These are phyloP conservation scores for Nakazawaea peltata DNA, from an alignment of 805 yeast species.

Conservation along the genomic window DNA sequence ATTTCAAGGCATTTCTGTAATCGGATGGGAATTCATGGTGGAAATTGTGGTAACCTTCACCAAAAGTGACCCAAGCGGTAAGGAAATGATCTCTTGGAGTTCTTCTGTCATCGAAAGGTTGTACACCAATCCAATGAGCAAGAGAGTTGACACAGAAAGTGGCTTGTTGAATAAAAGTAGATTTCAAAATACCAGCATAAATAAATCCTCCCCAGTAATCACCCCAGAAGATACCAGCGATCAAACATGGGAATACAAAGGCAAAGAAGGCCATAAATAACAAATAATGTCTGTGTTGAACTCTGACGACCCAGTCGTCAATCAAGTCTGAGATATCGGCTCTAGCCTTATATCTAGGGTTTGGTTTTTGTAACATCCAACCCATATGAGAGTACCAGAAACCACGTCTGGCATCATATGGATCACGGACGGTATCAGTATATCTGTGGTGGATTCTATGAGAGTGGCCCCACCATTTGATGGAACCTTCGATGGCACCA, in stretches of 20 bases:
- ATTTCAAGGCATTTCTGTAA: conserved; percentile 78
- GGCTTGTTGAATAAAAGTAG: conserved; percentile 71
- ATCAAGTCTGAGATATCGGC: conserved; percentile 76
- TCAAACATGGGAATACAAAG: conserved; percentile 51
- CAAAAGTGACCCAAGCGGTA: conserved; percentile 77
- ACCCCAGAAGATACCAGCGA: conserved; percentile 47
- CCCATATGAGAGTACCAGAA: conserved; percentile 82
- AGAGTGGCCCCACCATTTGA: conserved; percentile 85
- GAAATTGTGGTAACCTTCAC: conserved; percentile 88
- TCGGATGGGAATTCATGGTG: conserved; percentile 89
- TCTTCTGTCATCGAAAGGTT: conserved; percentile 82
- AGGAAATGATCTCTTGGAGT: conserved; percentile 79
- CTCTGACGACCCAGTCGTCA: conserved; percentile 70
- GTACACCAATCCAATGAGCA: conserved; percentile 82
- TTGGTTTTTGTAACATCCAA: conserved; percentile 77
- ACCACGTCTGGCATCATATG: conserved; percentile 79
- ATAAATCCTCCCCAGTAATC: conserved; percentile 69
- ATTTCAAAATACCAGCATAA: conserved; percentile 67
- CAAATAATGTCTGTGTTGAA: conserved; percentile 76
- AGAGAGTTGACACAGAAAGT: conserved; percentile 81
- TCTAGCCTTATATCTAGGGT: conserved; percentile 75
- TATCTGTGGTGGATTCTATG: conserved; percentile 85
- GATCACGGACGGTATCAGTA: conserved; percentile 78
- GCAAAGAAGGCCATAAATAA: conserved; percentile 53
- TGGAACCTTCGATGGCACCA: conserved; percentile 76